Evolutionary conservation across 768 basidiomycete genomes (phyloP).

Genomic region (Rhizopogon vinicolor): DNA sequence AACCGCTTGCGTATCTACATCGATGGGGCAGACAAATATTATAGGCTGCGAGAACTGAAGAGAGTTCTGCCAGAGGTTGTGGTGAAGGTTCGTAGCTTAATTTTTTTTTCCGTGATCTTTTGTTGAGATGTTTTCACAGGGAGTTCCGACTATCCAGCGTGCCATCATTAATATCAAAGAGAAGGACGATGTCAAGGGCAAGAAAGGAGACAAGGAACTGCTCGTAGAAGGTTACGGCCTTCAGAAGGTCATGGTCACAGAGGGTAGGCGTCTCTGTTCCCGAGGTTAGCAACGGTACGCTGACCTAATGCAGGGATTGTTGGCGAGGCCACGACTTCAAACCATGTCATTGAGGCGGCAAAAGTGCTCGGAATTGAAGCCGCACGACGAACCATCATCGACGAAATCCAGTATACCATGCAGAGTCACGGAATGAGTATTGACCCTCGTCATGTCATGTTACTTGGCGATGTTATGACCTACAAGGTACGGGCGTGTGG

Average conservation of each 20-base stretch:
- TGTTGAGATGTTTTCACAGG: constrained; percentile 38
- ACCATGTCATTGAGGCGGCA: constrained; percentile 95
- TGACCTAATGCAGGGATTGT: constrained; percentile 67
- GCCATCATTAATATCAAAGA: constrained; percentile 97
- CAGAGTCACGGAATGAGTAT: constrained; percentile 96
- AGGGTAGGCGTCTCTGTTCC: constrained; percentile 49
- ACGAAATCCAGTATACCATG: constrained; percentile 98
- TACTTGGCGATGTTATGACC: constrained; percentile 97
- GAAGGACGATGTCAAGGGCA: constrained; percentile 71
- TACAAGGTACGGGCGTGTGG: constrained; percentile 67
- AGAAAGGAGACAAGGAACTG: constrained; percentile 86
- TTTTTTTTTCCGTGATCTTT: neutral
- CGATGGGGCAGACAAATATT: constrained; percentile 75
- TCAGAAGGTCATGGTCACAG: constrained; percentile 94
- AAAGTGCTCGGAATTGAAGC: constrained; percentile 98
- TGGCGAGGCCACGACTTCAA: constrained; percentile 88
- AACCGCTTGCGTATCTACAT: constrained; percentile 77
- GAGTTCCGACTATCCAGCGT: constrained; percentile 80
- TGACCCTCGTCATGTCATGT: constrained; percentile 97
- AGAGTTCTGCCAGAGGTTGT: constrained; percentile 80
- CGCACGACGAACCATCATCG: constrained; percentile 88
- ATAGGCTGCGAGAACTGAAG: constrained; percentile 81
- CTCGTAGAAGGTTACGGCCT: constrained; percentile 97
- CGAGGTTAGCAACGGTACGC: neutral
- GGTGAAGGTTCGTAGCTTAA: constrained; percentile 61